These are phyloP conservation scores for Mortierella sp. DNA, from an alignment of 371 early-diverging fungal species.

Conservation along the genomic window DNA sequence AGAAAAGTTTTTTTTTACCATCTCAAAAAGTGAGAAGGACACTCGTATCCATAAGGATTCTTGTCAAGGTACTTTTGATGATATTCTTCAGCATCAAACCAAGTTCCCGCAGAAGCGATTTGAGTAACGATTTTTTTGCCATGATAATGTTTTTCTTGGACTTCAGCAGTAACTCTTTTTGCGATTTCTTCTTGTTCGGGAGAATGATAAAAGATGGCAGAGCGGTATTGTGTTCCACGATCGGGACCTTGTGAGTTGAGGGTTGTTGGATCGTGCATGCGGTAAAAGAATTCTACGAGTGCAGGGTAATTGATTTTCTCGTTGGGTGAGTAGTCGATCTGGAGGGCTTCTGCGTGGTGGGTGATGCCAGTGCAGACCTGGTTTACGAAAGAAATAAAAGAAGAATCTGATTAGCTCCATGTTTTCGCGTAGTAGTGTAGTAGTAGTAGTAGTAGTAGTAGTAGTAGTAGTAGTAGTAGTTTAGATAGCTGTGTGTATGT, in stretches of 20 bases:
- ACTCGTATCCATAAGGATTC: slow-evolving; percentile 60
- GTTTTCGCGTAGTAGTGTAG: too few relatives aligned
- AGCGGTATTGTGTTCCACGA: slow-evolving; percentile 89
- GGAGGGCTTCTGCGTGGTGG: slow-evolving; percentile 89
- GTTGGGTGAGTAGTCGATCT: slow-evolving; percentile 81
- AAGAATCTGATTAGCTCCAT: not conserved
- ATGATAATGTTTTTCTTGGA: slow-evolving; percentile 73
- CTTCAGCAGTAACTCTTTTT: slow-evolving; percentile 71
- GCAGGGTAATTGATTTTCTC: slow-evolving; percentile 71
- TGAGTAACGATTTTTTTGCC: slow-evolving; percentile 78
- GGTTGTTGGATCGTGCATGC: slow-evolving; percentile 83
- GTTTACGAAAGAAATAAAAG: not conserved
- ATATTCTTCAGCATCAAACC: slow-evolving; percentile 91
- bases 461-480: too few relatives aligned
- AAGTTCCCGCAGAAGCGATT: slow-evolving; percentile 77
- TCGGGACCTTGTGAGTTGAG: slow-evolving; percentile 73
- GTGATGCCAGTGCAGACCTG: slow-evolving; percentile 78
- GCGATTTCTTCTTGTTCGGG: slow-evolving; percentile 82
- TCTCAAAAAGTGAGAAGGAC: slow-evolving; percentile 65
- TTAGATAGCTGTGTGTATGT: too few relatives aligned
- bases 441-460: too few relatives aligned
- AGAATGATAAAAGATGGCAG: slow-evolving; percentile 86
- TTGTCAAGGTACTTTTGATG: slow-evolving; percentile 89
- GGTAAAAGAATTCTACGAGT: slow-evolving; percentile 88
- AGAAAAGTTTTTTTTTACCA: slow-evolving; percentile 55